Conservation (phyloP, 2,329 filamentous ascomycete genomes). For the Fusarium temperatum region DNA sequence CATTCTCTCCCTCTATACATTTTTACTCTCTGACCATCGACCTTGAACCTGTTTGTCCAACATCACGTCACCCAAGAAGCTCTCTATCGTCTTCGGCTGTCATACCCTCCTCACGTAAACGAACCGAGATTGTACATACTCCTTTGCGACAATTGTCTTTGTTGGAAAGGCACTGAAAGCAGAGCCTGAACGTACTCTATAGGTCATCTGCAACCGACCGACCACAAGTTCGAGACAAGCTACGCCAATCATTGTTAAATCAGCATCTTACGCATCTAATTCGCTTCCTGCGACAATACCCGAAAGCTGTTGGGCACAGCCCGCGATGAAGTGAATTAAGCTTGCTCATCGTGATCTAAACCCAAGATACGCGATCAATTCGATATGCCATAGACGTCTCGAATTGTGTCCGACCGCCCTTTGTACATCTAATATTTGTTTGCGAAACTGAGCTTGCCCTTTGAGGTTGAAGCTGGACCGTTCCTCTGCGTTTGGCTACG, state of each 20-base stretch:
- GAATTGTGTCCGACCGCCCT: neutral
- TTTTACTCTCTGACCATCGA: neutral
- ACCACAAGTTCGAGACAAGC: constrained; percentile 6
- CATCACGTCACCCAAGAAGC: neutral
- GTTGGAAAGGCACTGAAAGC: neutral
- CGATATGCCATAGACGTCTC: constrained; percentile 16
- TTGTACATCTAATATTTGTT: neutral
- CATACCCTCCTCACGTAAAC: neutral
- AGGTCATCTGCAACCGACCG: neutral
- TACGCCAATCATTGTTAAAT: constrained; percentile 6
- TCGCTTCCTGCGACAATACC: constrained; percentile 23
- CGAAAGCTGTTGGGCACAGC: constrained; percentile 4
- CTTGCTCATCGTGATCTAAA: constrained; percentile 16
- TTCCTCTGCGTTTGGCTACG: neutral
- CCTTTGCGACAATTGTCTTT: constrained; percentile 7
- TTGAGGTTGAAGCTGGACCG: neutral
- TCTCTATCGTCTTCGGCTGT: neutral
- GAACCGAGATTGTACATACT: constrained; percentile 3
- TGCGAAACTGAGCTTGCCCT: neutral
- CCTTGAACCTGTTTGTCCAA: neutral
- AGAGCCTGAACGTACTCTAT: neutral
- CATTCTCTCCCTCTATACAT: neutral
- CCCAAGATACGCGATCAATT: constrained; percentile 13
- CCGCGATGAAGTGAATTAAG: constrained; percentile 32
- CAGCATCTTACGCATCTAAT: constrained; percentile 11